phyloP scores from a whole-genome alignment of 2,329 filamentous ascomycete species.

The Colletotrichum scovillei region DNA sequence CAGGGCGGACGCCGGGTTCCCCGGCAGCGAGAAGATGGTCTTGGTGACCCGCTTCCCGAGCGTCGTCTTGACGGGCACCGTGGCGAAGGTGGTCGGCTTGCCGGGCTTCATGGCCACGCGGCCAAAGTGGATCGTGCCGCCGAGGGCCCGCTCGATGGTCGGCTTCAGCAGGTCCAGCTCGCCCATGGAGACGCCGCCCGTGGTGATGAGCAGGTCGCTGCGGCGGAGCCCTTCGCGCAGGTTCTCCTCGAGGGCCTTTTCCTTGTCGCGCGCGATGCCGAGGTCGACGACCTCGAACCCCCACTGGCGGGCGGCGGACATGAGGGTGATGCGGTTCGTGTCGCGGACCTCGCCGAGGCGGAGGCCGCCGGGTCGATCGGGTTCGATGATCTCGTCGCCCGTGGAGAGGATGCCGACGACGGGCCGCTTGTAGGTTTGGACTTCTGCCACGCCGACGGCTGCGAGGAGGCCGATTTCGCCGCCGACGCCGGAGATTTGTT shows the following conservation, averaged over 20 bases:
- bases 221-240: slow-evolving; percentile 79
- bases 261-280: slow-evolving; percentile 83
- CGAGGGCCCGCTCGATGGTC: slow-evolving; percentile 89
- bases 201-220: slow-evolving; percentile 88
- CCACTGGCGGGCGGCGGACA: slow-evolving; percentile 79
- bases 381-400: slow-evolving; percentile 90
- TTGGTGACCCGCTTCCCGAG: slow-evolving; percentile 69
- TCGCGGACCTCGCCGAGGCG: slow-evolving; percentile 89
- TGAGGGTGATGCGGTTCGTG: slow-evolving; percentile 88
- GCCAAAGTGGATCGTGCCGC: slow-evolving; percentile 95
- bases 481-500: slow-evolving; percentile 86
- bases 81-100: slow-evolving; percentile 97
- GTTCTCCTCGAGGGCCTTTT: slow-evolving; percentile 78
- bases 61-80: slow-evolving; percentile 75
- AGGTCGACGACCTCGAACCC: slow-evolving; percentile 86
- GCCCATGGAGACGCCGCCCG: slow-evolving; percentile 96
- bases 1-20: slow-evolving; percentile 92
- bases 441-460: slow-evolving; percentile 79
- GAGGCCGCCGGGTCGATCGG: slow-evolving; percentile 71
- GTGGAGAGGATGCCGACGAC: slow-evolving; percentile 90
- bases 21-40: slow-evolving; percentile 89
- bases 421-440: slow-evolving; percentile 80
- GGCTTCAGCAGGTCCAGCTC: slow-evolving; percentile 97
- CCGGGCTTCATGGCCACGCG: slow-evolving; percentile 98
- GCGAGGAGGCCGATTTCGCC: slow-evolving; percentile 93